These are phyloP conservation scores for Poteriospumella lacustris DNA, from an alignment of 108 stramenopile genomes.

Conservation along the genomic window DNA sequence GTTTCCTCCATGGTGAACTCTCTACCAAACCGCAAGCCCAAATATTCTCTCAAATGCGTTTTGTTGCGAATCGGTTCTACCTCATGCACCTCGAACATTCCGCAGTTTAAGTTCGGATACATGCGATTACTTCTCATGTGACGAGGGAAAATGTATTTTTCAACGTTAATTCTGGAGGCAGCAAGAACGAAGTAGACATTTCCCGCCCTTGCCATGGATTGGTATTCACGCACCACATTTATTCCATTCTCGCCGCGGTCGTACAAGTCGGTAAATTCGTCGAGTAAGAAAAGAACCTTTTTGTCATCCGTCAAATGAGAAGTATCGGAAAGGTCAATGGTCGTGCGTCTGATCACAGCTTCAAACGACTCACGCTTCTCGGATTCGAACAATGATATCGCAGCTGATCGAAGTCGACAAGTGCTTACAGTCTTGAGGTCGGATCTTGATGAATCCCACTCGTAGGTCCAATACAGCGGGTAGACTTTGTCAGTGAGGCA, in stretches of 20 bases:
- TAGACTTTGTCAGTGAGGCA: background rate
- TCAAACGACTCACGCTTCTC: too few relatives aligned
- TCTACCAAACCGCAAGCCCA: background rate
- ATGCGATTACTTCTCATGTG: background rate
- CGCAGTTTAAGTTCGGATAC: conserved; percentile 21
- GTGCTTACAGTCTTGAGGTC: background rate
- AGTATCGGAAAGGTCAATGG: background rate
- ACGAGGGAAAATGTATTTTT: background rate
- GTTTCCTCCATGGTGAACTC: background rate
- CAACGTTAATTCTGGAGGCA: conserved; percentile 7
- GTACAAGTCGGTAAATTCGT: conserved; percentile 1
- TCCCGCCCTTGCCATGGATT: background rate
- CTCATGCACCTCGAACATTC: background rate
- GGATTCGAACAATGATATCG: background rate
- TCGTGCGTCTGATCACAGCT: background rate
- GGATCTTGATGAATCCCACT: background rate
- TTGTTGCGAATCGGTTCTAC: background rate
- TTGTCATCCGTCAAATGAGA: background rate
- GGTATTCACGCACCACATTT: background rate
- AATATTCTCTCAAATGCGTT: background rate
- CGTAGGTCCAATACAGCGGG: conserved; percentile 9
- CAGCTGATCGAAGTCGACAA: background rate
- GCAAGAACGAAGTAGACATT: background rate
- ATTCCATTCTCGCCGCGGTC: background rate
- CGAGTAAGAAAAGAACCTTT: background rate